Conservation (phyloP, 2,329 filamentous ascomycete species). For the Diplocarpon rosae region DNA sequence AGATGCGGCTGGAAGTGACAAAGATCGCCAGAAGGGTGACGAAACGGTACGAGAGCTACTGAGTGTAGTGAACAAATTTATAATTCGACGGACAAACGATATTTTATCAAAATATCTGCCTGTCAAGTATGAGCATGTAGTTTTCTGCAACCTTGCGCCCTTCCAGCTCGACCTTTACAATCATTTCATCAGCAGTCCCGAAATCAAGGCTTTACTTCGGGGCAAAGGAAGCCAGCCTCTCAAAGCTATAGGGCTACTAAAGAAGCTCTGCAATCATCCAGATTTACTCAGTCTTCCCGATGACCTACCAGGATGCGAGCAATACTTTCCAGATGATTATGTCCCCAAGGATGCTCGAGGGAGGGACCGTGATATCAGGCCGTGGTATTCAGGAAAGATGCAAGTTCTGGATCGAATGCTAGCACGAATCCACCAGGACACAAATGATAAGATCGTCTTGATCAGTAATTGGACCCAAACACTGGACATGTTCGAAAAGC, state of each 20-base stretch:
- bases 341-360: slow-evolving; percentile 79
- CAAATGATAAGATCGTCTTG: slow-evolving; percentile 97
- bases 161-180: slow-evolving; percentile 94
- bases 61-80: slow-evolving; percentile 88
- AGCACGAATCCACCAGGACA: slow-evolving; percentile 85
- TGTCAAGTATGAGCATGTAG: slow-evolving; percentile 97
- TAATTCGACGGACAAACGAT: slow-evolving; percentile 95
- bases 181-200: slow-evolving; percentile 90
- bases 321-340: slow-evolving; percentile 74
- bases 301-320: slow-evolving; percentile 80
- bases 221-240: slow-evolving; percentile 93
- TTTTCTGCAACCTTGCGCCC: slow-evolving; percentile 88
- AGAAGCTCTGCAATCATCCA: slow-evolving; percentile 97
- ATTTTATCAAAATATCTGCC: slow-evolving; percentile 95
- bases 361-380: slow-evolving; percentile 81
- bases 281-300: slow-evolving; percentile 75
- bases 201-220: slow-evolving; percentile 81
- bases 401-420: slow-evolving; percentile 97
- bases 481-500: slow-evolving; percentile 81
- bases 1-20: slow-evolving; percentile 79
- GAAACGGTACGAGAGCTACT: slow-evolving; percentile 74
- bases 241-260: slow-evolving; percentile 92
- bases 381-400: slow-evolving; percentile 98
- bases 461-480: slow-evolving; percentile 99
- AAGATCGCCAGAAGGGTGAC: slow-evolving; percentile 72